Conservation (phyloP, 495 filamentous ascomycete genomes). For the Oidiodendron maius region DNA sequence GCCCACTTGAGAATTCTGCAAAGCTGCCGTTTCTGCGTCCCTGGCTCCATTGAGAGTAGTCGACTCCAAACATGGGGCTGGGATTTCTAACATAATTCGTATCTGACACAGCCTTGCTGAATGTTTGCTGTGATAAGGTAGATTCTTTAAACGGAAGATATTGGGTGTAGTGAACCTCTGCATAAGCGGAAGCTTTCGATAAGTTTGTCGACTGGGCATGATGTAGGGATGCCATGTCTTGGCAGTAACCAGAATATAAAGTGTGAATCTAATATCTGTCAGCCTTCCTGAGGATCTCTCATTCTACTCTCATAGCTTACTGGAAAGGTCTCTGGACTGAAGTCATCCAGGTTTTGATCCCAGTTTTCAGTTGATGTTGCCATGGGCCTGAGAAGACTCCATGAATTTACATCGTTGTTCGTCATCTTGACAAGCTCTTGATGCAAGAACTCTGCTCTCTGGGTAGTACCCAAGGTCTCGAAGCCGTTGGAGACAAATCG, state of each 20-base stretch:
- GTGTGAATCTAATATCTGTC: constrained; percentile 10
- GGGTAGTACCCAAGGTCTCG: constrained; percentile 20
- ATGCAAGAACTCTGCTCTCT: constrained; percentile 16
- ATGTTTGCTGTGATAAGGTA: background rate
- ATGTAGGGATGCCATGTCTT: constrained; percentile 3
- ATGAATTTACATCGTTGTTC: constrained; percentile 24
- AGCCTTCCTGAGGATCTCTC: background rate
- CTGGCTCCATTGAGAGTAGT: constrained; percentile 14
- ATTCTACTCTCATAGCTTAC: constrained; percentile 1
- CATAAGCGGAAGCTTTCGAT: constrained; percentile 4
- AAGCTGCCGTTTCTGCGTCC: constrained; percentile 12
- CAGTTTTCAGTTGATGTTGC: constrained; percentile 10
- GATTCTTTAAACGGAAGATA: constrained; percentile 2
- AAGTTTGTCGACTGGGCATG: constrained; percentile 1
- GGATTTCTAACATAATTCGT: constrained; percentile 10
- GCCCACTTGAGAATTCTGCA: constrained; percentile 9
- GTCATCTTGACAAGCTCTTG: constrained; percentile 23
- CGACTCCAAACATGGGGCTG: constrained; percentile 13
- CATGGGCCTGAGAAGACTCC: constrained; percentile 19
- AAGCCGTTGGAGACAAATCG: constrained; percentile 22
- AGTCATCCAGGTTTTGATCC: constrained; percentile 16
- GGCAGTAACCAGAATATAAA: constrained; percentile 14
- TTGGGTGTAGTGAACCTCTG: constrained; percentile 8
- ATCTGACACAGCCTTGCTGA: constrained; percentile 2
- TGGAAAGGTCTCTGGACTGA: constrained; percentile 14